A percentile compares a stretch with the other conserved stretches of the same genome.
Conservation (phyloP, 768 basidiomycete species). For the Macrolepiota dolichaula region DNA sequence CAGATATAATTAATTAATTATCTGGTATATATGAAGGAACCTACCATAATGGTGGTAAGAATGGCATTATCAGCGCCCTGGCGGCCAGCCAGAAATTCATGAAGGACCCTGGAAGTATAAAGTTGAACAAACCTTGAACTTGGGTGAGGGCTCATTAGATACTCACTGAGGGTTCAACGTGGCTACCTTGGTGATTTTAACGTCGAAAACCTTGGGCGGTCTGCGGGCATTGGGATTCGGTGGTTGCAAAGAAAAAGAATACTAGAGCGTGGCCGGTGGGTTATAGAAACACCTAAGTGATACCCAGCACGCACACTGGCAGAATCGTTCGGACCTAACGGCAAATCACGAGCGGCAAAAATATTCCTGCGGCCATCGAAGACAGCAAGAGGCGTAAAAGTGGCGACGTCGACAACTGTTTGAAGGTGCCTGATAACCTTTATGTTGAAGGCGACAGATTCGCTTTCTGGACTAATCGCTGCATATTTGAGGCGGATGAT, state of each 20-base stretch:
- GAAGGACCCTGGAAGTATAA: constrained; percentile 47
- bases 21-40: constrained; percentile 13
- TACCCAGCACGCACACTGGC: constrained; percentile 43
- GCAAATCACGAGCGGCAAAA: constrained; percentile 59
- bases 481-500: constrained; percentile 40
- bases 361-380: constrained; percentile 82
- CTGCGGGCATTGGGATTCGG: constrained; percentile 34
- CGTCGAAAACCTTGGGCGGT: constrained; percentile 64
- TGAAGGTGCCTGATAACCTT: constrained; percentile 67
- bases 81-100: constrained; percentile 57
- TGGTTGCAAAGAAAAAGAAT: constrained; percentile 55
- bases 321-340: constrained; percentile 48
- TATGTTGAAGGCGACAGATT: constrained; percentile 40
- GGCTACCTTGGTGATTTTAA: constrained; percentile 57
- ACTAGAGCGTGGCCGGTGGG: constrained; percentile 4
- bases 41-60: constrained; percentile 59
- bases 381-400: constrained; percentile 71
- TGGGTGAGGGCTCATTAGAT: not conserved
- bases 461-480: constrained; percentile 63
- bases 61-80: constrained; percentile 70
- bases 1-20: not conserved
- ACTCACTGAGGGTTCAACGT: constrained; percentile 34
- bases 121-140: not conserved
- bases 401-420: constrained; percentile 46
- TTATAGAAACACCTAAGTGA: not conserved